Conservation (phyloP, 208 protist species). For the Wallacemonas sp. region DNA sequence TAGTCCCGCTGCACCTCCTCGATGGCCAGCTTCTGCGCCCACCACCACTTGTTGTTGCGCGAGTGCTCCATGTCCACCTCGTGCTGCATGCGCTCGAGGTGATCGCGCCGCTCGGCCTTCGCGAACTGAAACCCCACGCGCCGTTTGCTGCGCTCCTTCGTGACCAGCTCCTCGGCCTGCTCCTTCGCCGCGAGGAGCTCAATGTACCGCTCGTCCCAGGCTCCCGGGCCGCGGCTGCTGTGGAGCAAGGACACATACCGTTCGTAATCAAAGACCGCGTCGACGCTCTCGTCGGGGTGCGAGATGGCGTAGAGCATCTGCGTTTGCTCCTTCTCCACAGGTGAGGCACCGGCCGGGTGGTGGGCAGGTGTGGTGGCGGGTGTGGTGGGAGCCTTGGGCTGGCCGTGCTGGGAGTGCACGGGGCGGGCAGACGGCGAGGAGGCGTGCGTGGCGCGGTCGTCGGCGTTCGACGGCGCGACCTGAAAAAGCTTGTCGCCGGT, state of each 20-base stretch:
- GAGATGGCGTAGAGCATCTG: slow-evolving; percentile 15
- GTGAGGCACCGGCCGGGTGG: neutral
- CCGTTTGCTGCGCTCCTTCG: slow-evolving; percentile 21
- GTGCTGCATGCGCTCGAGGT: slow-evolving; percentile 19
- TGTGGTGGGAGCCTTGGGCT: neutral
- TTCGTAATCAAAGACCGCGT: slow-evolving; percentile 89
- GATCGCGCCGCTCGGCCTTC: slow-evolving; percentile 16
- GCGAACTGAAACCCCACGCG: slow-evolving; percentile 17
- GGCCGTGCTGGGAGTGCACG: neutral
- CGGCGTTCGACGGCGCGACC: too few relatives aligned
- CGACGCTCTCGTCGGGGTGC: slow-evolving; percentile 37
- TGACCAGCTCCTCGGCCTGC: slow-evolving; percentile 22
- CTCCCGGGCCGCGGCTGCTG: neutral
- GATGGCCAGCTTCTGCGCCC: slow-evolving; percentile 34
- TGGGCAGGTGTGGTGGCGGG: neutral
- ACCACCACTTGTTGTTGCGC: slow-evolving; percentile 26
- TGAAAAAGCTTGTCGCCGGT: too few relatives aligned
- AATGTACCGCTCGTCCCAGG: slow-evolving; percentile 27
- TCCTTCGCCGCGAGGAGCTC: slow-evolving; percentile 33
- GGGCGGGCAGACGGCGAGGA: neutral
- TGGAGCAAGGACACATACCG: slow-evolving; percentile 38
- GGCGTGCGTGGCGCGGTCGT: too few relatives aligned
- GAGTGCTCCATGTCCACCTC: slow-evolving; percentile 25
- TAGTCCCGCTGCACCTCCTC: slow-evolving; percentile 28
- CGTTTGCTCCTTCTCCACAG: slow-evolving; percentile 4